Base-by-base conservation (phyloP, 2,329 filamentous ascomycete genomes). In the Cladophialophora yegresii region DNA sequence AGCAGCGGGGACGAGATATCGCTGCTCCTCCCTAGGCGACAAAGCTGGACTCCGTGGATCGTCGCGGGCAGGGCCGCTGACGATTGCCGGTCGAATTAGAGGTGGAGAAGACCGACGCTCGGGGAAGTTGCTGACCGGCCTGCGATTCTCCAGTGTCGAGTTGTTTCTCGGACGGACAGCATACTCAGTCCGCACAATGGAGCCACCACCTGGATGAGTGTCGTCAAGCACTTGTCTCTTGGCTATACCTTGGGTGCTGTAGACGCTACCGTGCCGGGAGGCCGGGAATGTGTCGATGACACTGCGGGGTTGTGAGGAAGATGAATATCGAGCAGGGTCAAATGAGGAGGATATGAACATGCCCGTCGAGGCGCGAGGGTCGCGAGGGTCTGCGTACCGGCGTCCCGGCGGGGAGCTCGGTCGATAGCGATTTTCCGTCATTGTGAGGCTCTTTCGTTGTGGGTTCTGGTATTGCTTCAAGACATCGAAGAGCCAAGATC, bases 131-230 rank as follows among this genome's bases (percentile, higher is more conserved):
- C 58, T 71, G 72, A 70, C 30, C 32, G 68, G 70, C 26, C 67
- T 55, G 23, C 69, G 63, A n/a, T 56, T 40, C 43, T 71, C 70
- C 22, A 67, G 47, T n/a, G 61, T 49, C 1, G 71, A 71, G 54
- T 72, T 71, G 45, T 62, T 58, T 26, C 71, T 66, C n/a, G 71
- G 70, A 26, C 71, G 67, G 28, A 70, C 64, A 33, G 70, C 45
- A 56, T 72, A 72, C 51, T 72, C 68, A n/a, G 68, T 72, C n/a
- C 66, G 58, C 16, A 68, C 60, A 28, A 68, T 63, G 4, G 60
- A 47, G 10, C 66, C 69, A 28, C 66, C 65, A 23, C 67, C 65
- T 1, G 67, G 59, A 32, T 70, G 64, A 32, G 47, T 32, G 10
- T 68, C 58, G 54, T 70, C 69, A 33, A 69, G 58, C 45, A 66